Percentiles rank a stretch among this genome's conserved stretches.
These are phyloP conservation scores for Elongisporangium prolatum DNA, from an alignment of 352 stramenopile species.

Conservation along the genomic window DNA sequence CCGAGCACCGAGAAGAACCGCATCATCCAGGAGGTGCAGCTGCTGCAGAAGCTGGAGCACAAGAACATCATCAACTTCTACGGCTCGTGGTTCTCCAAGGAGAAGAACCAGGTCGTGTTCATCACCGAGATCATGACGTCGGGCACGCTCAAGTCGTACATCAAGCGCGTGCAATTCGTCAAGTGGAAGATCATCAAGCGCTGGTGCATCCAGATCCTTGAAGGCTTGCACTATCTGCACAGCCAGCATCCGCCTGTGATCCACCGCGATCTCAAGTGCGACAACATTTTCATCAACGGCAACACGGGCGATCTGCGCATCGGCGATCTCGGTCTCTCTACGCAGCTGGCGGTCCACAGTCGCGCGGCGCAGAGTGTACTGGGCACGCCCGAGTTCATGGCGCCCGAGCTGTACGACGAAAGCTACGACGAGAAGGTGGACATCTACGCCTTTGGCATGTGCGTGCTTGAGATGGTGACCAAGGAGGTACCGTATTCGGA, in stretches of 20 bases:
- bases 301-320: conserved; percentile 97
- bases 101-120: conserved; percentile 98
- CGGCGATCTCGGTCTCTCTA: conserved; percentile 94
- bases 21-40: conserved; percentile 97
- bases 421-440: conserved; percentile 97
- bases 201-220: conserved; percentile 97
- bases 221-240: conserved; percentile 92
- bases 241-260: conserved; percentile 89
- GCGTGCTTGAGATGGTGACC: conserved; percentile 99
- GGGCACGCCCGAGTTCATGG: conserved; percentile 99
- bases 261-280: conserved; percentile 92
- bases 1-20: conserved; percentile 92
- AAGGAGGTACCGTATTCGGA: conserved; percentile 98
- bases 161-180: conserved; percentile 97
- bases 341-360: conserved; percentile 76
- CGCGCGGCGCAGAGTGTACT: conserved; percentile 90
- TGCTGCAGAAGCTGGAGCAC: conserved; percentile 97
- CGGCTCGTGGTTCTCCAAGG: conserved; percentile 97
- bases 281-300: conserved; percentile 99
- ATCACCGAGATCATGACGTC: conserved; percentile 99
- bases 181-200: conserved; percentile 98
- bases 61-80: conserved; percentile 99
- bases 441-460: conserved; percentile 99
- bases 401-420: conserved; percentile 98
- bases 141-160: conserved; percentile 94